These are phyloP conservation scores for Begonia loranthoides DNA, from an alignment of 306 rosid genomes.

Conservation along the genomic window DNA sequence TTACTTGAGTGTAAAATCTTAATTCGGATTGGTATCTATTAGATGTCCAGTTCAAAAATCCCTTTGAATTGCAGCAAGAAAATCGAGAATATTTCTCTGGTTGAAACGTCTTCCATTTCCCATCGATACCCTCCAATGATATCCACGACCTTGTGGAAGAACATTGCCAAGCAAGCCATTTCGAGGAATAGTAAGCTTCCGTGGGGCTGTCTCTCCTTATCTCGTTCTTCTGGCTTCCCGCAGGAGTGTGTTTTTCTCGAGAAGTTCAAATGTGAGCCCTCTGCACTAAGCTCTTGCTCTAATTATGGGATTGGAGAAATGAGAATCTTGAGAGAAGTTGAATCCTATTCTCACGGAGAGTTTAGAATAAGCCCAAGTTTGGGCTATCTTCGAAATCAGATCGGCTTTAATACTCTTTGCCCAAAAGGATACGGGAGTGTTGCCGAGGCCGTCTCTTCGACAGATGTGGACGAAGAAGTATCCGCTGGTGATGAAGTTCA, in stretches of 20 bases:
- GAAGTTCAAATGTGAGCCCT: conserved; percentile 10
- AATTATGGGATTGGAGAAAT: conserved; percentile 3
- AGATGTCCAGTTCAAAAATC: conserved; percentile 33
- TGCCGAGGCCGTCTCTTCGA: conserved; percentile 59
- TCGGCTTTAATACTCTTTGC: conserved; percentile 13
- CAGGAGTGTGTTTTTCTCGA: conserved; percentile 4
- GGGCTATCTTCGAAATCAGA: conserved; percentile 12
- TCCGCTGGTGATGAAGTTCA: conserved; percentile 28
- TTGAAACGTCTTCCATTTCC: conserved; percentile 1
- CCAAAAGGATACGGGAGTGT: conserved; percentile 43
- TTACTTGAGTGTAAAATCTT: conserved; percentile 1
- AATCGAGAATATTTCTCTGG: conserved; percentile 10
- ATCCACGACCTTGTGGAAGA: conserved; percentile 56
- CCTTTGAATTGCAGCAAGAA: conserved; percentile 17
- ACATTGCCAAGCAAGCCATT: conserved; percentile 35
- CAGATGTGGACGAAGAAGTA: conserved; percentile 56
- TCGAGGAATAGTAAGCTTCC: conserved; percentile 14
- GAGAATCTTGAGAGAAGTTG: conserved; percentile 11
- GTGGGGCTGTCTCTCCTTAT: conserved; percentile 11
- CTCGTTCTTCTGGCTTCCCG: conserved; percentile 17
- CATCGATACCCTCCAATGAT: conserved; percentile 21
- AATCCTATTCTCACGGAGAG: conserved; percentile 4
- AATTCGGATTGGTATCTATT: conserved; percentile 7
- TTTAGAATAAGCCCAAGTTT: conserved; percentile 8
- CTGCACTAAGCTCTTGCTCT: conserved; percentile 14